These are phyloP conservation scores for Leptographium procerum DNA, from an alignment of 2,329 filamentous ascomycete genomes.

Conservation along the genomic window DNA sequence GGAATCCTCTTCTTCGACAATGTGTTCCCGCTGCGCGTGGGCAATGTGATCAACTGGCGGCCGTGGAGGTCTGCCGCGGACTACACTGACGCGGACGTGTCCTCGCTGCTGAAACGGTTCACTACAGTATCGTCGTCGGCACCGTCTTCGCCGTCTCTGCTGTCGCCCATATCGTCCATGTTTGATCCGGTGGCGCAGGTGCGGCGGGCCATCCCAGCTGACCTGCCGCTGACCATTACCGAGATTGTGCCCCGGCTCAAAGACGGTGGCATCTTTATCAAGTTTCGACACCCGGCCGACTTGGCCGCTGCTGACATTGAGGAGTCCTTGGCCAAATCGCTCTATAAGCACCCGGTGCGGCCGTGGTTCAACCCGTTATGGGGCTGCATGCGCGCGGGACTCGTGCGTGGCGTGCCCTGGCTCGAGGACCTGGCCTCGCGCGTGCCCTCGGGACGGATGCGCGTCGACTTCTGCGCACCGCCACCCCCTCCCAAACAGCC, in stretches of 20 bases:
- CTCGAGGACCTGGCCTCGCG: constrained; percentile 75
- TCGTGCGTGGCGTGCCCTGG: constrained; percentile 83
- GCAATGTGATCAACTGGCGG: constrained; percentile 29
- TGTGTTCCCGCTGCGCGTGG: constrained; percentile 70
- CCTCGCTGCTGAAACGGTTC: constrained; percentile 39
- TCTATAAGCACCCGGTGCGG: constrained; percentile 60
- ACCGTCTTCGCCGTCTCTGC: neutral
- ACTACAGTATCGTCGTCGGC: constrained; percentile 21
- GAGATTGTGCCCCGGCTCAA: constrained; percentile 77
- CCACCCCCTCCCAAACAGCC: constrained; percentile 28
- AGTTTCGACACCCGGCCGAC: constrained; percentile 48
- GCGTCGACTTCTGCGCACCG: constrained; percentile 73
- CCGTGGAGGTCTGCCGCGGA: constrained; percentile 28
- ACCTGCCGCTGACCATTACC: constrained; percentile 56
- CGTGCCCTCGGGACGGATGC: constrained; percentile 63
- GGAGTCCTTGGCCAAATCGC: constrained; percentile 45
- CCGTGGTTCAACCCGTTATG: constrained; percentile 87
- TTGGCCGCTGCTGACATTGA: constrained; percentile 31
- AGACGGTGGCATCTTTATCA: constrained; percentile 89
- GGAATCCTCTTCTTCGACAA: constrained; percentile 86
- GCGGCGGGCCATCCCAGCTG: constrained; percentile 51
- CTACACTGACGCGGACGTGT: constrained; percentile 31
- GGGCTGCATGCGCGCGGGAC: constrained; percentile 49
- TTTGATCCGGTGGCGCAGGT: constrained; percentile 42
- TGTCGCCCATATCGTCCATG: neutral